These are phyloP conservation scores for Colletotrichum ledebouriae DNA, from an alignment of 2,329 filamentous ascomycete genomes.

Conservation along the genomic window DNA sequence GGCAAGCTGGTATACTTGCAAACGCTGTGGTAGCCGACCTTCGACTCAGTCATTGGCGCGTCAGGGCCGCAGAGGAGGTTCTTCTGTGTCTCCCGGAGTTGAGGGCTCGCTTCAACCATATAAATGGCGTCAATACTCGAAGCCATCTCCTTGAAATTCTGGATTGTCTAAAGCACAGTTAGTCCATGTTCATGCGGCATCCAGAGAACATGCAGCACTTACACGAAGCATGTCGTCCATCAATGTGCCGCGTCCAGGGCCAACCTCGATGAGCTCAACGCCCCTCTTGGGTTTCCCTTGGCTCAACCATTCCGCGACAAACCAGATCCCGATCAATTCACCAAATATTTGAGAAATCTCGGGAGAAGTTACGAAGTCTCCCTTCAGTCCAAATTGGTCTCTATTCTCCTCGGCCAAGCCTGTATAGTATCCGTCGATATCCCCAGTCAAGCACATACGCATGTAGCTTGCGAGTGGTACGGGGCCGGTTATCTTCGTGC, in stretches of 20 bases:
- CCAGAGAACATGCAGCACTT: slow-evolving; percentile 50
- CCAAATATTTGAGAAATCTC: slow-evolving; percentile 99
- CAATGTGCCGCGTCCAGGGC: slow-evolving; percentile 91
- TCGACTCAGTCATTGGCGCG: slow-evolving; percentile 75
- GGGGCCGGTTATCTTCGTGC: slow-evolving; percentile 78
- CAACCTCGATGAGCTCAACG: slow-evolving; percentile 92
- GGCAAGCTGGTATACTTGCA: slow-evolving; percentile 81
- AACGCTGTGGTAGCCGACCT: slow-evolving; percentile 79
- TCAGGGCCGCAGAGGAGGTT: slow-evolving; percentile 82
- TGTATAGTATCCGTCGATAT: slow-evolving; percentile 94
- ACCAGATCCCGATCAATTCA: slow-evolving; percentile 93
- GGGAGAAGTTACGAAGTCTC: slow-evolving; percentile 96
- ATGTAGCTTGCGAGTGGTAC: slow-evolving; percentile 95
- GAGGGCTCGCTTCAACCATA: slow-evolving; percentile 91
- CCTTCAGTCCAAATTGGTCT: slow-evolving; percentile 92
- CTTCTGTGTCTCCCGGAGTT: slow-evolving; percentile 83
- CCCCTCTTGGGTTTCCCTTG: slow-evolving; percentile 82
- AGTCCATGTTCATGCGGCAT: not conserved
- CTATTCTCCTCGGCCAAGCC: slow-evolving; percentile 74
- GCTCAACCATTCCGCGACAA: slow-evolving; percentile 95
- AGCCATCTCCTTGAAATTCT: slow-evolving; percentile 83
- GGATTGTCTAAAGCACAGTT: slow-evolving; percentile 74
- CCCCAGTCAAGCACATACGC: slow-evolving; percentile 97
- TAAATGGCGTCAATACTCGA: slow-evolving; percentile 88
- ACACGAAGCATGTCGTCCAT: slow-evolving; percentile 97